These are phyloP conservation scores for Globisporangium megalacanthum DNA, from an alignment of 352 stramenopile genomes.

Conservation along the genomic window DNA sequence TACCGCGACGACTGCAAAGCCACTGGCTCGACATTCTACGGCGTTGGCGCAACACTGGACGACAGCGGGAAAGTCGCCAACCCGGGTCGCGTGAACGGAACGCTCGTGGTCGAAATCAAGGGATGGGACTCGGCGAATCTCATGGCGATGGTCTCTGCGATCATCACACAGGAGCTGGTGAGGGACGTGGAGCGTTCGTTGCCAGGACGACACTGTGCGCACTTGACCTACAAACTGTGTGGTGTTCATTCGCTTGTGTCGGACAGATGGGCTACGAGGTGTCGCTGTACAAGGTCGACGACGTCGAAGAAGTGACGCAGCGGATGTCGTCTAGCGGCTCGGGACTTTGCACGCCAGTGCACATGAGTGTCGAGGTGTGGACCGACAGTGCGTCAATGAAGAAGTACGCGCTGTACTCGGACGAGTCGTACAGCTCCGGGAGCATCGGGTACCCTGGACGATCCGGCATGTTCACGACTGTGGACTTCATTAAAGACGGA, in stretches of 20 bases:
- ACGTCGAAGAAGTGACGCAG: conserved; percentile 16
- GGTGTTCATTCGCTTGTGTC: conserved; percentile 27
- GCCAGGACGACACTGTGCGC: too few relatives aligned
- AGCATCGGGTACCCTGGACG: conserved; percentile 35
- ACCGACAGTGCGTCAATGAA: not conserved
- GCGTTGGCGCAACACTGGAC: conserved; percentile 27
- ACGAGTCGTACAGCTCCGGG: conserved; percentile 30
- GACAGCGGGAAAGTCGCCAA: conserved; percentile 16
- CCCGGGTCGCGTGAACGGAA: conserved; percentile 25
- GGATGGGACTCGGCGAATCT: conserved; percentile 31
- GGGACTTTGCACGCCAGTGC: conserved; percentile 6
- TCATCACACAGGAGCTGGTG: conserved; percentile 46
- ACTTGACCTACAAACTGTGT: conserved; percentile 31
- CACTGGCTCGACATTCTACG: conserved; percentile 22
- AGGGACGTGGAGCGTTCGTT: not conserved
- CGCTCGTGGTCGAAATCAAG: conserved; percentile 39
- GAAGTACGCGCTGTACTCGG: conserved; percentile 9
- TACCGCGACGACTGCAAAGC: conserved; percentile 26
- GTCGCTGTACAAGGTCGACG: conserved; percentile 21
- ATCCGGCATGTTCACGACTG: conserved; percentile 33
- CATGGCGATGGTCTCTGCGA: conserved; percentile 32
- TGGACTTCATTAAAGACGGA: conserved; percentile 17
- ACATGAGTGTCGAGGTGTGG: conserved; percentile 5
- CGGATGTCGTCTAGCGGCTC: conserved; percentile 24
- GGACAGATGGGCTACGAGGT: conserved; percentile 36